Percentiles rank a stretch among this genome's conserved stretches.
Evolutionary conservation across 2,329 filamentous ascomycete genomes (phyloP).

Genomic region (Pestalotiopsis sp.): DNA sequence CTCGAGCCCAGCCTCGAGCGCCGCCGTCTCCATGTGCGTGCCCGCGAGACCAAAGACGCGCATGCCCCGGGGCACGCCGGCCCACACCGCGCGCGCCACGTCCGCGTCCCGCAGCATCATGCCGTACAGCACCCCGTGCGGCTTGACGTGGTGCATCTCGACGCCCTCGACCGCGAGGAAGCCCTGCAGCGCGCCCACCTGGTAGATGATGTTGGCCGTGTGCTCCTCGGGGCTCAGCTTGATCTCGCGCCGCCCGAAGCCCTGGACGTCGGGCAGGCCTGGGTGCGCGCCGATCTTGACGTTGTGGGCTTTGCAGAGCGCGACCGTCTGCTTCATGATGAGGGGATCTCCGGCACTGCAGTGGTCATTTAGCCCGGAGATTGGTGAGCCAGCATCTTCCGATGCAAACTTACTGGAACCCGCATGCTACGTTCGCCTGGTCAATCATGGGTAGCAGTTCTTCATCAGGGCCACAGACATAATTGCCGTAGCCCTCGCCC

Average conservation of each 20-base stretch:
- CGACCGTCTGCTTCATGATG: conserved; percentile 44
- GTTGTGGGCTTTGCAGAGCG: conserved; percentile 1
- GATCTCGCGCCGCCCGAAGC: conserved; percentile 11
- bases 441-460: conserved; percentile 61
- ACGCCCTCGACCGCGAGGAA: conserved; percentile 6
- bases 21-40: conserved; percentile 25
- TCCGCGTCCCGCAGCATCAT: conserved; percentile 27
- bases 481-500: conserved; percentile 48
- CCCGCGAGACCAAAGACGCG: conserved; percentile 27
- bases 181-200: conserved; percentile 8
- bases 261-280: conserved; percentile 4
- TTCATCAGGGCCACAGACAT: conserved; percentile 52
- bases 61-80: conserved; percentile 22
- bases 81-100: conserved; percentile 25
- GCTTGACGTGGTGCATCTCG: conserved; percentile 10
- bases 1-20: conserved; percentile 21
- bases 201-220: conserved; percentile 10
- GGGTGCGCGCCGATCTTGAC: conserved; percentile 12
- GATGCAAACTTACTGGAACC: conserved; percentile 42
- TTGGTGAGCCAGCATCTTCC: no score
- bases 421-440: conserved; percentile 60
- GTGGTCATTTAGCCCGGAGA: not conserved
- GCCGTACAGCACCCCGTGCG: conserved; percentile 26
- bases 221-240: conserved; percentile 8
- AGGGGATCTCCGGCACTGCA: conserved; percentile 45